A percentile compares a stretch with the other conserved stretches of the same genome.
Evolutionary conservation across 108 stramenopile species (phyloP).

Genomic region (Epithemia pelagica): DNA sequence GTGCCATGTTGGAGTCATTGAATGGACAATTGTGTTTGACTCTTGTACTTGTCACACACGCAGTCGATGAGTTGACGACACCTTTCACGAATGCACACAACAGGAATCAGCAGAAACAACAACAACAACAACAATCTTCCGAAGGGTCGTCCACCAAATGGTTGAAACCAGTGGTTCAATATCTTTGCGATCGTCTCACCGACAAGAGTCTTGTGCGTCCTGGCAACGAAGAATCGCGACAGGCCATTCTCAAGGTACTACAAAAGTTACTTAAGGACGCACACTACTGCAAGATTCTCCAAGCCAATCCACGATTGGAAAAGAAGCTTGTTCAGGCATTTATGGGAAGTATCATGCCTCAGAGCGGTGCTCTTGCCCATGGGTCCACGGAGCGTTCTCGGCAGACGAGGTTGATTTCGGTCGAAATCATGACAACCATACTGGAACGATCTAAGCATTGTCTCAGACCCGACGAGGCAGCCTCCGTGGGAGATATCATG

Average conservation of each 20-base stretch:
- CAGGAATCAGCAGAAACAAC: background rate
- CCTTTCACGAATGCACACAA: background rate
- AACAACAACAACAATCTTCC: no score
- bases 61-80: background rate
- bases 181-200: background rate
- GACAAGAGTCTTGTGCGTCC: background rate
- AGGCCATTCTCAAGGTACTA: background rate
- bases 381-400: no score
- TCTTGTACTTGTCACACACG: background rate
- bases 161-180: background rate
- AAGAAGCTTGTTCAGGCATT: background rate
- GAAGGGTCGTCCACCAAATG: background rate
- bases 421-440: no score
- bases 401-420: no score
- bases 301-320: background rate
- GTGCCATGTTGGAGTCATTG: background rate
- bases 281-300: background rate
- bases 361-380: no score
- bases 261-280: background rate
- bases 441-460: no score
- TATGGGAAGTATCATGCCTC: background rate
- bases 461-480: no score
- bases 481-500: no score
- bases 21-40: constrained; percentile 3
- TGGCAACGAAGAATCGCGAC: background rate